Percentiles rank a stretch among this genome's conserved stretches.
phyloP scores from a whole-genome alignment of 2,329 filamentous ascomycete species.

The Amylocarpus encephaloides region DNA sequence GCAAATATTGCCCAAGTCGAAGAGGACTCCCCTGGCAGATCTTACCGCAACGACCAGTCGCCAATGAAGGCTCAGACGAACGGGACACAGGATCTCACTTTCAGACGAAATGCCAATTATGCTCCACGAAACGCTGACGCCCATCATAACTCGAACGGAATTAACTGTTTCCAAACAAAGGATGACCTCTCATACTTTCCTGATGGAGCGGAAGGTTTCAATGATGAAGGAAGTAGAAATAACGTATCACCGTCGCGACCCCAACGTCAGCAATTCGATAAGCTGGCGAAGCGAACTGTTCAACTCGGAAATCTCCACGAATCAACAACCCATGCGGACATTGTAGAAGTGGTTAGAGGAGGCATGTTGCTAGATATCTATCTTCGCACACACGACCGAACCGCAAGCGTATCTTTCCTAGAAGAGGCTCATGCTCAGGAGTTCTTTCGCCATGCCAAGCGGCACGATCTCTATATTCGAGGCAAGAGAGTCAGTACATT shows the following conservation, averaged over 20 bases:
- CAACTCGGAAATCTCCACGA: conserved; percentile 57
- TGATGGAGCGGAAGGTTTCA: conserved; percentile 17
- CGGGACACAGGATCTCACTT: conserved; percentile 23
- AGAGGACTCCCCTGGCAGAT: conserved; percentile 12
- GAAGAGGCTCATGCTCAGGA: conserved; percentile 53
- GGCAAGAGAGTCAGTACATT: conserved; percentile 54
- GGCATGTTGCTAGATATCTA: conserved; percentile 65
- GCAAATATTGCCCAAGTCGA: conserved; percentile 14
- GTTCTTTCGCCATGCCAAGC: conserved; percentile 59
- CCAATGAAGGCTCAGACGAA: conserved; percentile 12
- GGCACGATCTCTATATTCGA: conserved; percentile 61
- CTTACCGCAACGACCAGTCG: conserved; percentile 12
- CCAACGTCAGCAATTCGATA: conserved; percentile 22
- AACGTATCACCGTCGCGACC: conserved; percentile 18
- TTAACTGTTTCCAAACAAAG: conserved; percentile 17
- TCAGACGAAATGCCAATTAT: conserved; percentile 22
- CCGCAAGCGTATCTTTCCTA: conserved; percentile 64
- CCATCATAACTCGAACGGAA: conserved; percentile 15
- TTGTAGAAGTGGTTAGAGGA: conserved; percentile 60
- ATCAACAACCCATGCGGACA: conserved; percentile 56
- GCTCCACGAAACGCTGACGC: conserved; percentile 15
- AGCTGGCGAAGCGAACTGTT: conserved; percentile 48
- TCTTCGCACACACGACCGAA: conserved; percentile 51
- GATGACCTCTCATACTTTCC: conserved; percentile 19
- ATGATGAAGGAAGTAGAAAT: conserved; percentile 21